A percentile compares a stretch with the other conserved stretches of the same genome.
Conservation (phyloP, 805 yeast species). For the Nakazawaea molendinolei region DNA sequence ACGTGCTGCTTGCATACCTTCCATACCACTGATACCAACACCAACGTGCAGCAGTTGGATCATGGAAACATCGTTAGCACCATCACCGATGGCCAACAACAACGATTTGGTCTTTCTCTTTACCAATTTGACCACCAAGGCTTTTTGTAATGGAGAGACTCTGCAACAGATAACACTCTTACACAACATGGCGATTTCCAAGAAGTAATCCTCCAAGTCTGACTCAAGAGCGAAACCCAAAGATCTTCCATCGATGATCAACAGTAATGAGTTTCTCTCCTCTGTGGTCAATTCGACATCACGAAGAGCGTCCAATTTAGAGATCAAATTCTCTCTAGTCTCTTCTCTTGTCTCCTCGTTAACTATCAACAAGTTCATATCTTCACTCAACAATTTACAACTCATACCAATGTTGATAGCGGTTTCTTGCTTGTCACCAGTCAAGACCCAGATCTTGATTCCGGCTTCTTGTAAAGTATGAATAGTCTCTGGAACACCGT, state of each 20-base stretch:
- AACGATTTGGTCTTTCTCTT: constrained; percentile 73
- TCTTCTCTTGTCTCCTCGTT: constrained; percentile 81
- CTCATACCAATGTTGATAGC: constrained; percentile 99
- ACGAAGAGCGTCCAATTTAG: constrained; percentile 68
- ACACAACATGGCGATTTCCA: constrained; percentile 79
- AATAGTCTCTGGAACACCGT: constrained; percentile 97
- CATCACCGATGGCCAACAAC: constrained; percentile 93
- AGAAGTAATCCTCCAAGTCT: constrained; percentile 68
- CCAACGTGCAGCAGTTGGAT: constrained; percentile 99
- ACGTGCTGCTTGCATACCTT: constrained; percentile 99
- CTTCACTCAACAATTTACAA: constrained; percentile 88
- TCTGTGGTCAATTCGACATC: constrained; percentile 60
- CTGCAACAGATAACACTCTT: constrained; percentile 97
- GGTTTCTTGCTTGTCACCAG: constrained; percentile 98
- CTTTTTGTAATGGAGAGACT: constrained; percentile 96
- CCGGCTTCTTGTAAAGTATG: constrained; percentile 95
- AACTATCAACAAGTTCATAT: constrained; percentile 85
- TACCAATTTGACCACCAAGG: constrained; percentile 90
- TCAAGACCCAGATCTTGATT: constrained; percentile 93
- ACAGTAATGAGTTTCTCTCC: constrained; percentile 74
- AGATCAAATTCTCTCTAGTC: constrained; percentile 64
- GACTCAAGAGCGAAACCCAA: constrained; percentile 79
- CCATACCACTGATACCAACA: constrained; percentile 98
- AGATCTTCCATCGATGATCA: constrained; percentile 92
- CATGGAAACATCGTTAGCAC: constrained; percentile 99